Evolutionary conservation across 108 stramenopile species (phyloP).

Genomic region (Cyclotella choctawhatcheeana): DNA sequence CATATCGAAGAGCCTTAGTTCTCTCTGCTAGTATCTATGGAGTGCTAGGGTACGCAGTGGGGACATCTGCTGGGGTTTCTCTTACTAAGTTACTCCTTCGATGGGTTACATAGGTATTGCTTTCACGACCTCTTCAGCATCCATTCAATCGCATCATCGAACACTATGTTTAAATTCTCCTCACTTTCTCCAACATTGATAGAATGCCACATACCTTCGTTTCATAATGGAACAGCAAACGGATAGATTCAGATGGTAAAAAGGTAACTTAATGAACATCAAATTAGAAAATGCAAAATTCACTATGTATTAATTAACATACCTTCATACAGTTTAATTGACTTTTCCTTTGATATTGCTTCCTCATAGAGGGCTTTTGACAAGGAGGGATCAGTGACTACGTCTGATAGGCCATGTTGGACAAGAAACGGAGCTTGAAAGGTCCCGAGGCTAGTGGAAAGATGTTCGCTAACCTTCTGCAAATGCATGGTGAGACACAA

Average conservation of each 20-base stretch:
- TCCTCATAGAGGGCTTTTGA: slow-evolving; percentile 61
- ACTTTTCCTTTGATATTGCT: slow-evolving; percentile 55
- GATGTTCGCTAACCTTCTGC: slow-evolving; percentile 44
- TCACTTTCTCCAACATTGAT: slow-evolving; percentile 52
- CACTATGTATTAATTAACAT: slow-evolving; percentile 28
- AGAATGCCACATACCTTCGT: slow-evolving; percentile 46
- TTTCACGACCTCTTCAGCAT: slow-evolving; percentile 33
- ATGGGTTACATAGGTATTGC: not conserved
- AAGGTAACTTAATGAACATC: no score
- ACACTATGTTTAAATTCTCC: slow-evolving; percentile 53
- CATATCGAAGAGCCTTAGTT: slow-evolving; percentile 52
- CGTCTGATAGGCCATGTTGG: slow-evolving; percentile 57
- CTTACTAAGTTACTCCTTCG: slow-evolving; percentile 1
- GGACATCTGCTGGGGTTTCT: slow-evolving; percentile 38
- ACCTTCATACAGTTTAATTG: slow-evolving; percentile 62
- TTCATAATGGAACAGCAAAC: no score
- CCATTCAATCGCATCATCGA: slow-evolving; percentile 56
- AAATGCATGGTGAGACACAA: not conserved
- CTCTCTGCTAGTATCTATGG: slow-evolving; percentile 77
- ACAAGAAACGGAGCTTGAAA: slow-evolving; percentile 66
- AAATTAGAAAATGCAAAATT: not conserved
- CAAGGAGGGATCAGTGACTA: slow-evolving; percentile 61
- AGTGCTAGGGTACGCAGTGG: slow-evolving; percentile 76
- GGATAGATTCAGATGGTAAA: no score
- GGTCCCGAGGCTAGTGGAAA: slow-evolving; percentile 40